These are phyloP conservation scores for Ophiostoma sp. DNA, from an alignment of 2,329 filamentous ascomycete species.

Conservation along the genomic window DNA sequence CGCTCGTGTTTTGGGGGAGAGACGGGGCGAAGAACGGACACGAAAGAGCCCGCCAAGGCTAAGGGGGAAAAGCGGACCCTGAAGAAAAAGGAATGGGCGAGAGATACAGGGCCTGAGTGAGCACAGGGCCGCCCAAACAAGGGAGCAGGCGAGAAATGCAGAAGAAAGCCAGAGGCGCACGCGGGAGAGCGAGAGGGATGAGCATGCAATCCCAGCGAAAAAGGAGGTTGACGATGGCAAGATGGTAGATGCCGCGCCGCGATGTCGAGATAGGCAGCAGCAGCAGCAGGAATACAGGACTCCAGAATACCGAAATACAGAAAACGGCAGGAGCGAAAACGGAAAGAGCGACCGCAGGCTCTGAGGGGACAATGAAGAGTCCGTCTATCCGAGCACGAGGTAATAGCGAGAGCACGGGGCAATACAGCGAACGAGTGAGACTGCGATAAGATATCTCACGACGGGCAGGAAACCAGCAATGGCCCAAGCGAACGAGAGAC, in stretches of 20 bases:
- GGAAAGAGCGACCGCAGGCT: constrained; percentile 10
- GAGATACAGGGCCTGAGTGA: not conserved
- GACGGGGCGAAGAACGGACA: constrained; percentile 17
- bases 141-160: constrained; percentile 8
- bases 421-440: not conserved
- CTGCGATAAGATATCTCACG: too few species aligned
- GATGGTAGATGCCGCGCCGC: not conserved
- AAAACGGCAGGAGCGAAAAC: constrained; percentile 11
- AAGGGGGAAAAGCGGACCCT: constrained; percentile 19
- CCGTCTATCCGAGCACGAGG: constrained; percentile 1
- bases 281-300: not conserved
- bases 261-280: constrained; percentile 7
- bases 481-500: not conserved
- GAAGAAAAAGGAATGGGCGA: constrained; percentile 17
- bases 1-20: constrained; percentile 18
- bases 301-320: not conserved
- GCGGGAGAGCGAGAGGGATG: constrained; percentile 5
- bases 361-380: not conserved
- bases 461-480: not conserved
- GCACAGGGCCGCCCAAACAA: constrained; percentile 6
- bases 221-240: not conserved
- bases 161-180: not conserved
- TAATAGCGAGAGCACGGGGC: constrained; percentile 4
- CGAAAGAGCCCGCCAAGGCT: constrained; percentile 21
- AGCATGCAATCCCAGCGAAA: not conserved